Evolutionary conservation across 257 asterid species (phyloP).

Genomic region (Oldenlandia corymbosa): DNA sequence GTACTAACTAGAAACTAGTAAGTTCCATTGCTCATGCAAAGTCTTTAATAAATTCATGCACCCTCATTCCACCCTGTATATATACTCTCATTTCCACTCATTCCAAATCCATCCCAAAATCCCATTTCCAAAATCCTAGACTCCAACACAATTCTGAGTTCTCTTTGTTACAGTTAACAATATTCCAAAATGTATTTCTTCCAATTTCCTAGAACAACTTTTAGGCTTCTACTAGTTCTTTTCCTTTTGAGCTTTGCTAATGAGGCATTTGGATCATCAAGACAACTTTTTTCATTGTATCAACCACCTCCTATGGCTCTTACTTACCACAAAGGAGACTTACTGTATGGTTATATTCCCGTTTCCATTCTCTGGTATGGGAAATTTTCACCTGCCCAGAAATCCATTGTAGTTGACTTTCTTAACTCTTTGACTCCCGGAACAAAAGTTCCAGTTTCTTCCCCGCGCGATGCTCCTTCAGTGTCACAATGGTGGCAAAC

Average conservation of each 20-base stretch:
- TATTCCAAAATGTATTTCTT: constrained; percentile 10
- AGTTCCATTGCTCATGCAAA: not conserved
- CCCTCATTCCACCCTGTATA: constrained; percentile 4
- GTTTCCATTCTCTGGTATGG: constrained; percentile 30
- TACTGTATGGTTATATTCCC: constrained; percentile 19
- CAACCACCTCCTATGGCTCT: constrained; percentile 24
- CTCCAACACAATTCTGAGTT: not conserved
- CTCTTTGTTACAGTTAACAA: too few species aligned
- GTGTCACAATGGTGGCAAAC: constrained; percentile 32
- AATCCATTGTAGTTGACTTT: constrained; percentile 26
- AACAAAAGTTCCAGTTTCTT: not conserved
- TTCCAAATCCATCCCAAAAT: not conserved
- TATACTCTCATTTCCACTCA: not conserved
- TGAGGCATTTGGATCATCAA: constrained; percentile 13
- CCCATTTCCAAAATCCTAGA: not conserved
- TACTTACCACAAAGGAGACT: constrained; percentile 22
- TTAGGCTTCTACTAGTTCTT: constrained; percentile 11
- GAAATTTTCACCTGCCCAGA: constrained; percentile 24
- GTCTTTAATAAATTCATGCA: constrained; percentile 7
- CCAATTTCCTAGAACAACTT: not conserved
- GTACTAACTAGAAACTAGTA: not conserved
- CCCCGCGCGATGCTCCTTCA: constrained; percentile 10
- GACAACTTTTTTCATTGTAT: constrained; percentile 21
- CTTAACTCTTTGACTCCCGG: constrained; percentile 10
- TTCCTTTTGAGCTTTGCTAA: constrained; percentile 11